Conservation (phyloP, 306 rosid species). For the Acmispon strigosus region DNA sequence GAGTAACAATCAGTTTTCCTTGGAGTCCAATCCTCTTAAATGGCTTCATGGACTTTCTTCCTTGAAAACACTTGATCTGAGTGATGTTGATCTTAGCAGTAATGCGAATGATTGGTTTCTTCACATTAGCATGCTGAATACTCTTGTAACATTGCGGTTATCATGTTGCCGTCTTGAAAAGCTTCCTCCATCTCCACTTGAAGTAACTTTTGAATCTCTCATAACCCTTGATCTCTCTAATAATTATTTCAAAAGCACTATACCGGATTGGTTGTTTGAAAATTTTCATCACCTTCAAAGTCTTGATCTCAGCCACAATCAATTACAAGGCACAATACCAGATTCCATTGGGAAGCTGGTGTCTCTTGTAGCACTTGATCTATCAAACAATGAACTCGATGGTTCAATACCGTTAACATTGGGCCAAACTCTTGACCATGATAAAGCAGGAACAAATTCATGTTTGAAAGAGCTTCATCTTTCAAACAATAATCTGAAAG, state of each 20-base stretch:
- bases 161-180: background rate
- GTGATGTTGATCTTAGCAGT: background rate
- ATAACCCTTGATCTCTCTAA: background rate
- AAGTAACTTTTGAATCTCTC: background rate
- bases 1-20: background rate
- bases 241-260: background rate
- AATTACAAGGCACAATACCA: background rate
- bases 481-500: background rate
- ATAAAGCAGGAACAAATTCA: background rate
- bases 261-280: slow-evolving; percentile 19
- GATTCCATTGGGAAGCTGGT: background rate
- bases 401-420: slow-evolving; percentile 13
- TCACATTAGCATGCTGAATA: background rate
- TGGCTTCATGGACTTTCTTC: slow-evolving; percentile 1
- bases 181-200: background rate
- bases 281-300: background rate
- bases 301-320: background rate
- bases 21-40: background rate
- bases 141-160: background rate
- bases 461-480: background rate
- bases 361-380: background rate
- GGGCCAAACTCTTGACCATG: background rate
- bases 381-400: background rate
- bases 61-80: background rate
- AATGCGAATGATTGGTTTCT: background rate